Evolutionary conservation across 352 stramenopile genomes (phyloP).

Genomic region (Discostella stelligera): DNA sequence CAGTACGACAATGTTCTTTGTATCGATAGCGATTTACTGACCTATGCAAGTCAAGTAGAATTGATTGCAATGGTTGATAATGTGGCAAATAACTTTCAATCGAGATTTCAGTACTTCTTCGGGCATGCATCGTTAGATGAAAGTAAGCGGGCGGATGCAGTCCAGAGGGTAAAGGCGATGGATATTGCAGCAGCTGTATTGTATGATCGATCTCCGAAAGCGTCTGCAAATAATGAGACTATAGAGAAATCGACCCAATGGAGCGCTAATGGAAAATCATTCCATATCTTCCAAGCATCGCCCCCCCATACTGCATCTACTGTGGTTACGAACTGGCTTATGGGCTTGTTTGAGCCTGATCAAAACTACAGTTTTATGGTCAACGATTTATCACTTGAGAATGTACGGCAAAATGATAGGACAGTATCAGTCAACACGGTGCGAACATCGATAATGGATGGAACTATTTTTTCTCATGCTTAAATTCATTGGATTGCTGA

Average conservation of each 20-base stretch:
- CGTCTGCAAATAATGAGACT: background rate
- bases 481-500: background rate
- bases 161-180: conserved; percentile 24
- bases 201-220: background rate
- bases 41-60: conserved; percentile 37
- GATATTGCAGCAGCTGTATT: conserved; percentile 19
- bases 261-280: conserved; percentile 43
- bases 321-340: conserved; percentile 40
- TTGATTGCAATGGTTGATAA: conserved; percentile 37
- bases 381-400: conserved; percentile 17
- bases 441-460: too few relatives aligned
- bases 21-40: conserved; percentile 40
- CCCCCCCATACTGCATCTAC: conserved; percentile 23
- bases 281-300: conserved; percentile 42
- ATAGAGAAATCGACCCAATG: background rate
- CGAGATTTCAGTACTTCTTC: conserved; percentile 27
- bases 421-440: conserved; percentile 31
- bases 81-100: conserved; percentile 29
- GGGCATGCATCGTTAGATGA: conserved; percentile 19
- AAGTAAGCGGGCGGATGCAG: conserved; percentile 9
- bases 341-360: conserved; percentile 47
- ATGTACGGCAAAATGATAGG: conserved; percentile 33
- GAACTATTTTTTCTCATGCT: too few relatives aligned
- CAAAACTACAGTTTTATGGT: conserved; percentile 50
- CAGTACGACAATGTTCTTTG: conserved; percentile 48